Conservation (phyloP, 1,139 yeast genomes). For the Protomyces lactucae-debilis region DNA sequence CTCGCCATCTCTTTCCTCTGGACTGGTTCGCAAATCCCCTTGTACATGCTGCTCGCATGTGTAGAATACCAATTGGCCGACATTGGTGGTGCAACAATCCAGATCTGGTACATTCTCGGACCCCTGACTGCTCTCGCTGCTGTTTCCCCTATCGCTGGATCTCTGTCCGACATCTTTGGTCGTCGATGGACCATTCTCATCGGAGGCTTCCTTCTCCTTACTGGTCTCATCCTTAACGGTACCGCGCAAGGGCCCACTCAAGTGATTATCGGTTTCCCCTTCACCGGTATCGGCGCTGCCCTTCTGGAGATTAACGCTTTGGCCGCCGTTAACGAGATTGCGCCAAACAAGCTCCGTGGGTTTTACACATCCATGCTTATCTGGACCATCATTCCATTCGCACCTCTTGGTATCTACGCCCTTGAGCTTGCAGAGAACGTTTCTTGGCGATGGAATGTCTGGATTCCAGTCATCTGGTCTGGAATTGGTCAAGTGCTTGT, state of each 20-base stretch:
- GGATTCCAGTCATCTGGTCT: constrained; percentile 22
- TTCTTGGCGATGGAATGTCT: constrained; percentile 24
- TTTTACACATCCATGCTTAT: constrained; percentile 24
- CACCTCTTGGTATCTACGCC: constrained; percentile 23
- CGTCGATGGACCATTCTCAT: constrained; percentile 23
- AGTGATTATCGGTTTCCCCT: constrained; percentile 13
- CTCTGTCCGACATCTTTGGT: constrained; percentile 21
- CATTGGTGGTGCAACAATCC: constrained; percentile 24
- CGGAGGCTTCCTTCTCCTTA: constrained; percentile 20
- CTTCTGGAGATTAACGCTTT: constrained; percentile 25
- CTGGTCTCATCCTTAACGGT: constrained; percentile 20
- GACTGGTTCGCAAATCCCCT: constrained; percentile 23
- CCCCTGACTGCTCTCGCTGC: constrained; percentile 22
- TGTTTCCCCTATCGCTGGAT: constrained; percentile 20
- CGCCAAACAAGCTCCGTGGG: constrained; percentile 23
- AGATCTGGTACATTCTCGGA: constrained; percentile 24
- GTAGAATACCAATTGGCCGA: constrained; percentile 21
- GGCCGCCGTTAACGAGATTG: constrained; percentile 25
- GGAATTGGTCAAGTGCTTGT: constrained; percentile 19
- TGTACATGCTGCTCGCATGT: constrained; percentile 18
- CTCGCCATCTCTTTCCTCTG: constrained; percentile 24
- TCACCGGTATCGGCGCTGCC: constrained; percentile 24
- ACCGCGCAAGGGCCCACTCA: constrained; percentile 10
- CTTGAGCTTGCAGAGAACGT: constrained; percentile 11
- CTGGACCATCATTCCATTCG: constrained; percentile 23